Evolutionary conservation across 2,329 filamentous ascomycete genomes (phyloP).

Genomic region (Epichloe gansuensis): DNA sequence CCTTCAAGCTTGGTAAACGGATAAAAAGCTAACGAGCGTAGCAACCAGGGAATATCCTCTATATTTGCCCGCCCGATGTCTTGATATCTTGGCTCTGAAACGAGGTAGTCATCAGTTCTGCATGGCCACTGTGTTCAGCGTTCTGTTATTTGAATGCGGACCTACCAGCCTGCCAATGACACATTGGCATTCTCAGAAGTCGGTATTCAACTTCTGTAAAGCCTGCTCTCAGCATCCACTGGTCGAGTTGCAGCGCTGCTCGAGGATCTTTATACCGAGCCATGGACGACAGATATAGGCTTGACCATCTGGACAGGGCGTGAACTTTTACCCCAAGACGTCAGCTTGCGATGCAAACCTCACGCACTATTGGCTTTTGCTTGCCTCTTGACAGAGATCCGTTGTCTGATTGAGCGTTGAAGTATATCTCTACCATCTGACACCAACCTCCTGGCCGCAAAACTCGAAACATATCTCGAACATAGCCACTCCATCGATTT

Average conservation of each 20-base stretch:
- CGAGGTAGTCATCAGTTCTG: not conserved
- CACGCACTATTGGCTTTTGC: conserved; percentile 8
- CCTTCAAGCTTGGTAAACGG: conserved; percentile 39
- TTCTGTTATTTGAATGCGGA: not conserved
- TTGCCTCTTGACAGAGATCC: conserved; percentile 57
- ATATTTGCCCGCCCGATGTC: conserved; percentile 42
- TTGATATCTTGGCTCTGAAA: conserved; percentile 35
- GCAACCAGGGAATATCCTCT: conserved; percentile 40
- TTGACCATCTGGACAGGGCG: conserved; percentile 57
- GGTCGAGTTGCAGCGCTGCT: conserved; percentile 47
- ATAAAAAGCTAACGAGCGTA: conserved; percentile 44
- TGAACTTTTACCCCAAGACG: conserved; percentile 34
- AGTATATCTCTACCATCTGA: conserved; percentile 80
- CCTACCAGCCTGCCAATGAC: conserved; percentile 55
- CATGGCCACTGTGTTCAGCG: not conserved
- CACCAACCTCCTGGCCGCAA: conserved; percentile 71
- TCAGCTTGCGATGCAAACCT: conserved; percentile 2
- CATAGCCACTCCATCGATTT: conserved; percentile 61
- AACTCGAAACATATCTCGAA: conserved; percentile 62
- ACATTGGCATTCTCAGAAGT: conserved; percentile 56
- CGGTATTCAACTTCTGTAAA: conserved; percentile 55
- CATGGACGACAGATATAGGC: conserved; percentile 48
- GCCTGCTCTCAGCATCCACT: conserved; percentile 47
- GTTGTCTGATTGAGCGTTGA: conserved; percentile 76
- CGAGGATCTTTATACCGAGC: conserved; percentile 55